Base-by-base conservation (phyloP, 2,329 filamentous ascomycete species). In the Pyrenophora teres region DNA sequence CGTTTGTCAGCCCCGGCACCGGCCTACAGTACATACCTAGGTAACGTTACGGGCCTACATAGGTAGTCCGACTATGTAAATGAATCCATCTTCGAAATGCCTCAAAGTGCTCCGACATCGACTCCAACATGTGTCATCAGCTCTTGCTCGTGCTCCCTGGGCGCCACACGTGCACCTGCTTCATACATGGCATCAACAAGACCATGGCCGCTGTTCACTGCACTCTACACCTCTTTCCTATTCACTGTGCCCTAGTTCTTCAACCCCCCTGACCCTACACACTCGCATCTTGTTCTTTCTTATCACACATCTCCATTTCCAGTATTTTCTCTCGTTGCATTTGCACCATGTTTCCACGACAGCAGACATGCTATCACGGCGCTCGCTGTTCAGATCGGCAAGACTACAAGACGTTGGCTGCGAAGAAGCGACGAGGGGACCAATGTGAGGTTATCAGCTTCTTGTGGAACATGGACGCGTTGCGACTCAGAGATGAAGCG, bases 341-440 rank as follows among this genome's bases (percentile, higher is more conserved):
- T 33, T 19, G 16, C 21, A 40, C 38, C 43, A 68, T 69, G 62
- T 48, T 53, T 40, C 46, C 48, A 38, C 57, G 35, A 46, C 56
- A 59, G 18, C 25, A 56, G 16, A 56, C 46, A 25, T 37, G 50
- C 42, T 51, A 38, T 40, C 44, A 61, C 33, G 54, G 52, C 44
- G 46, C 9, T 18, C 50, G 49, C 36, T 56, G 59, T 42, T 27
- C 49, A 7, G 50, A 65, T 23, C 56, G 54, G 15, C 50, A 50
- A 13, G 59, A 40, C 43, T 30, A 46, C 27, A 66, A 57, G 36
- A 35, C 40, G 13, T 27, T 19, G 7, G 36, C 30, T 15, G 47
- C 35, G 12, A 54, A 43, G 23, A 19, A 27, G 9, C 37, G 40
- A 15, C 51, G 47, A 19, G 44, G 30, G 23, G 32, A 15, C 3